These are phyloP conservation scores for Hemerocallis citrina DNA, from an alignment of 106 monocot genomes.

Conservation along the genomic window DNA sequence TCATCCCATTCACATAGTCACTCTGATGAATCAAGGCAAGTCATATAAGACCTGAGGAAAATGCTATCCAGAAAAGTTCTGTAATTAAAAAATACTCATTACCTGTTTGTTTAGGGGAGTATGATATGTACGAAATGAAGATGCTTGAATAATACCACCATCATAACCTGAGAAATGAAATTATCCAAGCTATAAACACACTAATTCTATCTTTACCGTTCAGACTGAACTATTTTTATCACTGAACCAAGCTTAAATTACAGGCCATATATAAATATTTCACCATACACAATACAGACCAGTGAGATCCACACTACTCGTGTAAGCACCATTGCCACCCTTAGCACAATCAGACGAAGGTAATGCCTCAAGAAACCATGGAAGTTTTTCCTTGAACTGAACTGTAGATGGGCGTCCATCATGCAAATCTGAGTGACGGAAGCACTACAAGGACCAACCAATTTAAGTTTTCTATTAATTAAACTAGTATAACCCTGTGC, in stretches of 20 bases:
- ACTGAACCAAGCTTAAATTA: background rate
- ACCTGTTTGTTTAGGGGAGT: slow-evolving; percentile 95
- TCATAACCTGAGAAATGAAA: slow-evolving; percentile 54
- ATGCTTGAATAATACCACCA: slow-evolving; percentile 68
- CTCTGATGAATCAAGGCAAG: slow-evolving; percentile 27
- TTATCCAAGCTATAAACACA: background rate
- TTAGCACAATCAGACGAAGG: slow-evolving; percentile 95
- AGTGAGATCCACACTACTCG: slow-evolving; percentile 78
- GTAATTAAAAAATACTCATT: slow-evolving; percentile 4
- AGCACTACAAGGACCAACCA: slow-evolving; percentile 47
- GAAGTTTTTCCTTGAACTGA: slow-evolving; percentile 88
- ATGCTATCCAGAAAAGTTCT: background rate
- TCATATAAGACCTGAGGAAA: background rate
- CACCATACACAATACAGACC: slow-evolving; percentile 28
- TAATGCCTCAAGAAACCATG: slow-evolving; percentile 95
- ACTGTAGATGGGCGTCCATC: slow-evolving; percentile 76
- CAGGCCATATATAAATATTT: background rate
- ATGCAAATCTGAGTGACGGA: slow-evolving; percentile 67
- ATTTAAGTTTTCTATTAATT: background rate
- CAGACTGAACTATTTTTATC: too few species aligned
- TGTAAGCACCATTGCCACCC: slow-evolving; percentile 93
- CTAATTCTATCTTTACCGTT: background rate
- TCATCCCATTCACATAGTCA: slow-evolving; percentile 92
- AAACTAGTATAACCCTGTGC: too few species aligned
- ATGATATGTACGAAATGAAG: slow-evolving; percentile 95